Evolutionary conservation across 257 asterid genomes (phyloP).

Genomic region (Echium plantagineum): DNA sequence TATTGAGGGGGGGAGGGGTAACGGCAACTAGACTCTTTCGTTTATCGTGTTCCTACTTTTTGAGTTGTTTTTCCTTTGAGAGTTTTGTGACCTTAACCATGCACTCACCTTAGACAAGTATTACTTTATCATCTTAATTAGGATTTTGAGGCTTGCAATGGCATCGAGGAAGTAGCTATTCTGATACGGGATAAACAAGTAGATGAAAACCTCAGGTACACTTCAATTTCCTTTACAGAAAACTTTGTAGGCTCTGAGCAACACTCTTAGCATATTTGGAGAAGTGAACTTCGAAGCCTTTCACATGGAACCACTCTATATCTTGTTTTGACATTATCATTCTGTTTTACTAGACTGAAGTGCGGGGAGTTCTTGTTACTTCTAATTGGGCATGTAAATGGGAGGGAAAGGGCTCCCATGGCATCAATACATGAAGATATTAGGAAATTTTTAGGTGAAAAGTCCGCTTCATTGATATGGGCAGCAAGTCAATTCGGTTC

Average conservation of each 20-base stretch:
- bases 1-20: no score
- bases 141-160: slow-evolving; percentile 91
- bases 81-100: slow-evolving; percentile 1
- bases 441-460: slow-evolving; percentile 70
- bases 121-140: slow-evolving; percentile 14
- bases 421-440: slow-evolving; percentile 70
- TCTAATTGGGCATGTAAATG: slow-evolving; percentile 78
- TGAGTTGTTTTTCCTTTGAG: neutral
- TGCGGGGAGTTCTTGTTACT: slow-evolving; percentile 89
- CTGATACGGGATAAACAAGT: slow-evolving; percentile 66
- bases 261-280: neutral
- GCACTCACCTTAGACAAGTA: no score
- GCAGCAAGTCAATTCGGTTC: slow-evolving; percentile 89
- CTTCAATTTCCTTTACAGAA: neutral
- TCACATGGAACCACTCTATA: neutral
- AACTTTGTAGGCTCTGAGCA: neutral
- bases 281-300: neutral
- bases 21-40: no score
- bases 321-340: neutral
- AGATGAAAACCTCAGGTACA: slow-evolving; percentile 70
- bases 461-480: slow-evolving; percentile 91
- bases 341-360: slow-evolving; percentile 49
- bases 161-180: slow-evolving; percentile 82
- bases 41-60: neutral
- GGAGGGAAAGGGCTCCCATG: slow-evolving; percentile 79